Percentiles rank a stretch among this genome's conserved stretches.
phyloP scores from a whole-genome alignment of 805 yeast genomes.

The Yamadazyma takamatsuzukensis region DNA sequence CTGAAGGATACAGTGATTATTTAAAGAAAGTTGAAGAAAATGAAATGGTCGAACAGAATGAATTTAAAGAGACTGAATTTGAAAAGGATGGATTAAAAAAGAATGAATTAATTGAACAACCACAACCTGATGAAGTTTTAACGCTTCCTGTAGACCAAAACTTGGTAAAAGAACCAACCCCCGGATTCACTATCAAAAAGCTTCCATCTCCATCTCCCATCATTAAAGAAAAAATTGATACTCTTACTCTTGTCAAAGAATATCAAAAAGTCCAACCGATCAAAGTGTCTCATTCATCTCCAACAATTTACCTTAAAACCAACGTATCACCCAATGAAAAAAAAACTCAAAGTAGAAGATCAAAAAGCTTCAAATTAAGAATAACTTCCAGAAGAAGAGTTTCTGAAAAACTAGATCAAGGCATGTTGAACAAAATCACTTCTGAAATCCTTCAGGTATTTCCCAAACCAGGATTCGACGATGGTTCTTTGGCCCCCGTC shows the following conservation, averaged over 20 bases:
- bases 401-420: neutral
- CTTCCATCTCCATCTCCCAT: neutral
- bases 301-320: conserved; percentile 3
- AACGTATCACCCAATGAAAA: conserved; percentile 1
- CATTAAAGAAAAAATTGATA: conserved; percentile 6
- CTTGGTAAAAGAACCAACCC: neutral
- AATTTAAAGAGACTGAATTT: conserved; percentile 2
- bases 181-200: neutral
- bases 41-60: conserved; percentile 1
- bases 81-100: neutral
- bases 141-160: too few species aligned
- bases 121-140: too few species aligned
- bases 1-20: conserved; percentile 18
- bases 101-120: too few species aligned
- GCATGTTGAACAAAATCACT: conserved; percentile 17
- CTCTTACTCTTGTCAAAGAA: too few species aligned
- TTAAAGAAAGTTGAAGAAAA: conserved; percentile 4
- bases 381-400: conserved; percentile 1
- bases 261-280: too few species aligned
- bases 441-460: conserved; percentile 32
- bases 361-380: conserved; percentile 2
- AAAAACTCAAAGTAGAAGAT: neutral
- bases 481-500: conserved; percentile 72
- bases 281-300: conserved; percentile 3
- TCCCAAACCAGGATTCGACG: conserved; percentile 48